phyloP scores from a whole-genome alignment of 192 early-diverging fungal species.

The Phycomyces blakesleeanus region DNA sequence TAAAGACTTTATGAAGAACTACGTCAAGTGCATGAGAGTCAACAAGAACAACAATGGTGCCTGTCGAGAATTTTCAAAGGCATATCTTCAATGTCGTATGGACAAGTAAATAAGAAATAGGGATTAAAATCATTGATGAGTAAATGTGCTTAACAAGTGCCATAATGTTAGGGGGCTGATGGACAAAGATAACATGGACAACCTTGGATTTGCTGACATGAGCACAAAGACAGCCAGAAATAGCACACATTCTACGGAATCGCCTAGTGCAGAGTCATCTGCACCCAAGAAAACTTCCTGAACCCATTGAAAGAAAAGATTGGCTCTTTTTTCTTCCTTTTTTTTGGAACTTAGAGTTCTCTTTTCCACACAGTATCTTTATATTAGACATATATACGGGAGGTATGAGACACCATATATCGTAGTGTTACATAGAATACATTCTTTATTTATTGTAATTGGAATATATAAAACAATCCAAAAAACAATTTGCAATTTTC shows the following conservation, averaged over 20 bases:
- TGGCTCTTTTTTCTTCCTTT: no score
- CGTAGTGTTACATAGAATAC: no score
- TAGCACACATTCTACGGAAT: neutral
- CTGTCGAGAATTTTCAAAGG: conserved; percentile 71
- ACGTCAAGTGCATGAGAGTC: conserved; percentile 72
- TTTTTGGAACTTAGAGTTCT: no score
- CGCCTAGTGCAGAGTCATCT: no score
- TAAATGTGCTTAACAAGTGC: neutral
- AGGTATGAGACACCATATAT: no score
- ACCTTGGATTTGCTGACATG: conserved; percentile 64
- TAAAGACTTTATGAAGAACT: conserved; percentile 70
- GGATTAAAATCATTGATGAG: neutral
- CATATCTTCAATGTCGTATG: conserved; percentile 90
- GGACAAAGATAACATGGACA: conserved; percentile 61
- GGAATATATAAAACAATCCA: no score
- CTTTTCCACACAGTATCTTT: no score
- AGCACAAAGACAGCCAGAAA: conserved; percentile 10
- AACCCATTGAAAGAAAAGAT: no score
- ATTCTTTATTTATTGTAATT: no score
- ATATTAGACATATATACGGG: no score
- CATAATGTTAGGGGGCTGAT: conserved; percentile 55
- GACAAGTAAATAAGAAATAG: conserved; percentile 57
- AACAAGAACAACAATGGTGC: conserved; percentile 65
- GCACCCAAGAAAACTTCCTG: no score
- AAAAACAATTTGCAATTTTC: no score